Conservation (phyloP, 768 basidiomycete genomes). For the Suillus fuscotomentosus region DNA sequence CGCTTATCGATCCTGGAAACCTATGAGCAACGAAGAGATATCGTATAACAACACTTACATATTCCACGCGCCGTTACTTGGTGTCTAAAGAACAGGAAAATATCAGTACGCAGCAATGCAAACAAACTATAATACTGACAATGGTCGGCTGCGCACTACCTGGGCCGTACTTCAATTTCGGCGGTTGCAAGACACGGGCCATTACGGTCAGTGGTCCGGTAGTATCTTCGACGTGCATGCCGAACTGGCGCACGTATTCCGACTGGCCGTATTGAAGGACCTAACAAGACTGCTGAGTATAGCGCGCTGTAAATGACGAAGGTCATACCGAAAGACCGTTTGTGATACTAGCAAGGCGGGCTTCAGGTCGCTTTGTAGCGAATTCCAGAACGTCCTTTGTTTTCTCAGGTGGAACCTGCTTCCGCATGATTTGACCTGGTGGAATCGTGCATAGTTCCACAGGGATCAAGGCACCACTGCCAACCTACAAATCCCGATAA, state of each 20-base stretch:
- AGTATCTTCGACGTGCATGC: constrained; percentile 56
- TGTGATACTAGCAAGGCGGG: constrained; percentile 54
- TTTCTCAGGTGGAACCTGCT: constrained; percentile 67
- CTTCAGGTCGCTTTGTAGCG: constrained; percentile 59
- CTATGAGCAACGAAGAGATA: constrained; percentile 1
- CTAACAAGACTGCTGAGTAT: constrained; percentile 26
- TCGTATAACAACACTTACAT: constrained; percentile 44
- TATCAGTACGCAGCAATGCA: background rate
- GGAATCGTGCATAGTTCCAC: constrained; percentile 65
- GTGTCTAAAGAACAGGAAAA: constrained; percentile 38
- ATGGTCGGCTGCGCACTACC: constrained; percentile 56
- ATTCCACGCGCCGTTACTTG: constrained; percentile 74
- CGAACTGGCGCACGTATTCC: constrained; percentile 72
- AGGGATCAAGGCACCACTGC: constrained; percentile 60
- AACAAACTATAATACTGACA: constrained; percentile 34
- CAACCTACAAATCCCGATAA: constrained; percentile 45
- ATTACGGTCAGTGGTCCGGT: constrained; percentile 53
- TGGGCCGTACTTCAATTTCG: constrained; percentile 63
- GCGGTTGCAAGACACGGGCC: constrained; percentile 64
- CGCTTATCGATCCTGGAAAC: constrained; percentile 63
- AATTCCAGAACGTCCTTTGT: constrained; percentile 63
- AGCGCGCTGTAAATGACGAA: background rate
- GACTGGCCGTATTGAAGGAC: constrained; percentile 70
- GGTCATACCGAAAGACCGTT: constrained; percentile 49
- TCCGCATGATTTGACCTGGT: constrained; percentile 68